Conservation (phyloP, 2,329 filamentous ascomycete genomes). For the Aspergillus ibericus region DNA sequence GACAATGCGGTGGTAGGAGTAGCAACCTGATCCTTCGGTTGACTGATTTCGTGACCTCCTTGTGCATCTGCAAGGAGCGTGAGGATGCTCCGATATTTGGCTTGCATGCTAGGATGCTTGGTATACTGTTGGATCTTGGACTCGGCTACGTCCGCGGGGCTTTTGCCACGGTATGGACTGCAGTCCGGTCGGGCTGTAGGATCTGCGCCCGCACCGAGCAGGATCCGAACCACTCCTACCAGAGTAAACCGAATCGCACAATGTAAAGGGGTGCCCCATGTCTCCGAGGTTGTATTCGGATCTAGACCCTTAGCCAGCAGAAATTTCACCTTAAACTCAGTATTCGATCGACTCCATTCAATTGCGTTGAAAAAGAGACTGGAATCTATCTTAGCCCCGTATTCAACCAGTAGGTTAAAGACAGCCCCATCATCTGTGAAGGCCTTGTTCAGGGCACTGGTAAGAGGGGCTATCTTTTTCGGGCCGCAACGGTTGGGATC, state of each 20-base stretch:
- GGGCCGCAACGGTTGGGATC: constrained; percentile 10
- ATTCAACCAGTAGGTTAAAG: constrained; percentile 1
- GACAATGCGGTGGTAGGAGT: no score
- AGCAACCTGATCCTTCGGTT: no score
- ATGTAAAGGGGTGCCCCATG: constrained; percentile 15
- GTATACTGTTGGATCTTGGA: no score
- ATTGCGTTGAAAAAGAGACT: constrained; percentile 10
- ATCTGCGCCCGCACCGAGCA: constrained; percentile 14
- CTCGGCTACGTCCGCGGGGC: constrained; percentile 8
- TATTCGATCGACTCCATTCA: constrained; percentile 5
- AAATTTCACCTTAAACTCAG: constrained; percentile 10
- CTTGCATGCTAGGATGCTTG: no score
- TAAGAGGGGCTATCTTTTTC: constrained; percentile 3
- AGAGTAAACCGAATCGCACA: constrained; percentile 1
- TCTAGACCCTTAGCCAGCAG: constrained; percentile 13
- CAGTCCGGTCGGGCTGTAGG: constrained; percentile 1
- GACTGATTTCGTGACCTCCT: no score
- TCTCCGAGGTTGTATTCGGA: constrained; percentile 9
- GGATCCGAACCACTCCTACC: background rate
- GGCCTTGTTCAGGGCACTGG: background rate
- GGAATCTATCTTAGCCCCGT: constrained; percentile 10
- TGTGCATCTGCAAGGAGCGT: no score
- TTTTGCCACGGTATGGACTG: background rate
- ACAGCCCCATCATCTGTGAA: background rate
- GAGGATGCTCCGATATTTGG: no score